These are phyloP conservation scores for Cordyceps javanica DNA, from an alignment of 2,329 filamentous ascomycete species.

Conservation along the genomic window DNA sequence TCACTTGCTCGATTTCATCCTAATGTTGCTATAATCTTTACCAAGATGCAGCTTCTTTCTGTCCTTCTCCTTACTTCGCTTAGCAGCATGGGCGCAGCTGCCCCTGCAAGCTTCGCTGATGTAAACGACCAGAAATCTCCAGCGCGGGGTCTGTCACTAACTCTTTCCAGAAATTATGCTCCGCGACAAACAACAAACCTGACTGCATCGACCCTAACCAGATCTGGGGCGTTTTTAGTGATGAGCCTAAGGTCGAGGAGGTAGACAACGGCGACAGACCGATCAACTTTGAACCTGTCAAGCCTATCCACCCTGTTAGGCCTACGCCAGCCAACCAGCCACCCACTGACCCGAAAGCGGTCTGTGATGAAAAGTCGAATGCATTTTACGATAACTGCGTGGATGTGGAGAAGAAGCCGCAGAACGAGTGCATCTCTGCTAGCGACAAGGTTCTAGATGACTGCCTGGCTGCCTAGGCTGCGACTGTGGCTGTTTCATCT, in stretches of 20 bases:
- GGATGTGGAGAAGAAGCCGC: not conserved
- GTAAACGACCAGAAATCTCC: not conserved
- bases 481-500: too few species aligned
- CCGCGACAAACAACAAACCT: too few species aligned
- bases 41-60: not conserved
- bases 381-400: not conserved
- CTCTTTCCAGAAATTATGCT: not conserved
- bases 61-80: not conserved
- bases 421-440: not conserved
- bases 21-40: not conserved
- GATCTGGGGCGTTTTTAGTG: not conserved
- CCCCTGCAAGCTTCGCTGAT: not conserved
- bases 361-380: not conserved
- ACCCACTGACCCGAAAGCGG: not conserved
- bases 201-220: not conserved
- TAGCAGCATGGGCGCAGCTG: not conserved
- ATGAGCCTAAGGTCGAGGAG: not conserved
- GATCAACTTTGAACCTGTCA: not conserved
- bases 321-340: not conserved
- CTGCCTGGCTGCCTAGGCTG: not conserved
- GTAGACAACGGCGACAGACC: not conserved
- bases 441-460: not conserved
- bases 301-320: not conserved
- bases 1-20: too few species aligned
- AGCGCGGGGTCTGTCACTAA: not conserved